Percentiles rank a stretch among this genome's conserved stretches.
These are phyloP conservation scores for Jatropha podagrica DNA, from an alignment of 441 rosid genomes.

Conservation along the genomic window DNA sequence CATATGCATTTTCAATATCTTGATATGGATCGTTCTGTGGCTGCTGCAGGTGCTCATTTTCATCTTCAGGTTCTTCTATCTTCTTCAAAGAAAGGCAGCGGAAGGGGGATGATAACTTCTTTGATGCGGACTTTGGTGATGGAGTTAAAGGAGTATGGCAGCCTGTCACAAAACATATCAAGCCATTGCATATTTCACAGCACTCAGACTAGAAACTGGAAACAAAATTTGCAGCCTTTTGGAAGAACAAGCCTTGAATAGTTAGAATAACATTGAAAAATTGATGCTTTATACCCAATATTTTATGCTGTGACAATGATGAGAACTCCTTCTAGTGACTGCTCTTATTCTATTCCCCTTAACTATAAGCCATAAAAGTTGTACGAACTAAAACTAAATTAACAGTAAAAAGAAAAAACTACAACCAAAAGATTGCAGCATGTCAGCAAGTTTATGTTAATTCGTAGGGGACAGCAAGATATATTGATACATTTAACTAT, in stretches of 20 bases:
- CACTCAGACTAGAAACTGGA: background rate
- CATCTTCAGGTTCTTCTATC: slow-evolving; percentile 70
- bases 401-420: background rate
- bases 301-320: background rate
- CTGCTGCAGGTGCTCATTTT: slow-evolving; percentile 58
- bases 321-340: background rate
- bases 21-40: slow-evolving; percentile 48
- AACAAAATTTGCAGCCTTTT: background rate
- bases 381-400: background rate
- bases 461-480: background rate
- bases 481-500: background rate
- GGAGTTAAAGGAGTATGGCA: slow-evolving; percentile 61
- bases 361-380: background rate
- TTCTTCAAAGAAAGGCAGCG: slow-evolving; percentile 83
- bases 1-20: slow-evolving; percentile 86
- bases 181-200: background rate
- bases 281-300: background rate
- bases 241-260: background rate
- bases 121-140: slow-evolving; percentile 78
- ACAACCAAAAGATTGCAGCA: background rate
- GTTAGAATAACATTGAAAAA: too few relatives aligned
- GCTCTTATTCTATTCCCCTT: too few relatives aligned
- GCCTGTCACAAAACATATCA: slow-evolving; percentile 39
- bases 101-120: slow-evolving; percentile 79
- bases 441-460: background rate